These are phyloP conservation scores for Carallia brachiata DNA, from an alignment of 345 rosid species.

Conservation along the genomic window DNA sequence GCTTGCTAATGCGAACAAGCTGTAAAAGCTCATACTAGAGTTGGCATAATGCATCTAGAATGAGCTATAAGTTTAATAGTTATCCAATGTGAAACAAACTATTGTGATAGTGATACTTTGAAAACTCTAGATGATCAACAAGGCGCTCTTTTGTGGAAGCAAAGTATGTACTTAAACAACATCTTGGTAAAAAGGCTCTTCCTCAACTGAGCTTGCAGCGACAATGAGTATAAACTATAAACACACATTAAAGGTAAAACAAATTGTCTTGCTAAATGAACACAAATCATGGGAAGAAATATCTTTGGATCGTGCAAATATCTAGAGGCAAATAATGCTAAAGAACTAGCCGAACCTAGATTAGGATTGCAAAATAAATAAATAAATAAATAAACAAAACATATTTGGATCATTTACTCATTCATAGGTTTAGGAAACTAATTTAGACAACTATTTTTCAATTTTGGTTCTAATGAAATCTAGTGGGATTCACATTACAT, in stretches of 20 bases:
- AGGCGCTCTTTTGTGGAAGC: neutral
- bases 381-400: too few relatives aligned
- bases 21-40: neutral
- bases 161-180: slow-evolving; percentile 71
- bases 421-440: too few relatives aligned
- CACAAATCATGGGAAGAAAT: neutral
- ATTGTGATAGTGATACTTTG: neutral
- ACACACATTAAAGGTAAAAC: slow-evolving; percentile 9
- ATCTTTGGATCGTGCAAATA: neutral
- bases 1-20: neutral
- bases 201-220: slow-evolving; percentile 91
- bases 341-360: too few relatives aligned
- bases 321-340: too few relatives aligned
- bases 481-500: too few relatives aligned
- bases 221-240: slow-evolving; percentile 78
- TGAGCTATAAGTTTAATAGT: too few relatives aligned
- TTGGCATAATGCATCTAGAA: too few relatives aligned
- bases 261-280: slow-evolving; percentile 1
- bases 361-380: too few relatives aligned
- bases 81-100: neutral
- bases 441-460: too few relatives aligned
- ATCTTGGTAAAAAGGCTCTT: slow-evolving; percentile 96
- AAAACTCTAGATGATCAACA: neutral
- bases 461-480: too few relatives aligned
- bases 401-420: too few relatives aligned